Percentiles rank a stretch among this genome's conserved stretches.
Evolutionary conservation across 2,329 filamentous ascomycete genomes (phyloP).

Genomic region (Aspergillus sp.): DNA sequence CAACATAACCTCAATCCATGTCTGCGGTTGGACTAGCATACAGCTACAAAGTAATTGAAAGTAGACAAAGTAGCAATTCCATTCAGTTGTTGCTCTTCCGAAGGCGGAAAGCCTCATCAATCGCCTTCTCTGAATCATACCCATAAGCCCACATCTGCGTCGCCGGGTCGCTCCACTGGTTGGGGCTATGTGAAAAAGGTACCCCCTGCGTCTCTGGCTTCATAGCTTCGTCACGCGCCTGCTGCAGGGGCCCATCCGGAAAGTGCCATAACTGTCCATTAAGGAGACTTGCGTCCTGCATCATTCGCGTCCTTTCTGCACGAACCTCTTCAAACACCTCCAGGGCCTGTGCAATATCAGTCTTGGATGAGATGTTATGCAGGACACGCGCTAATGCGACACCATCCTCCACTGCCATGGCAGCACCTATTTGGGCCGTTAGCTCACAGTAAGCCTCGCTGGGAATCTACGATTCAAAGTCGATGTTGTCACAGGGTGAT

Average conservation of each 20-base stretch:
- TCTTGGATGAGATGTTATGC: no score
- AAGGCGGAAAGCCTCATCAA: constrained; percentile 28
- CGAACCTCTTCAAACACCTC: no score
- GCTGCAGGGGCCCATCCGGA: constrained; percentile 43
- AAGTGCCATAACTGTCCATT: constrained; percentile 53
- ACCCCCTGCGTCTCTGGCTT: constrained; percentile 40
- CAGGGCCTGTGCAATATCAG: no score
- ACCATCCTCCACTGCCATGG: constrained; percentile 48
- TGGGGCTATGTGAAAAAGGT: constrained; percentile 42
- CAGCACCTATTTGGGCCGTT: constrained; percentile 31
- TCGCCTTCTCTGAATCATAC: constrained; percentile 46
- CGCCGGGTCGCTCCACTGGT: constrained; percentile 51
- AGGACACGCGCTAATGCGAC: constrained; percentile 22
- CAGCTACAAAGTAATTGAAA: no score
- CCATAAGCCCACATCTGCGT: constrained; percentile 52
- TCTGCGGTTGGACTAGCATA: no score
- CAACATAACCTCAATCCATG: no score
- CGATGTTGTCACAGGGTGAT: no score
- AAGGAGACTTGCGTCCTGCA: constrained; percentile 48
- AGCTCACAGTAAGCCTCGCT: no score
- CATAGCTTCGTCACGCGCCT: constrained; percentile 46
- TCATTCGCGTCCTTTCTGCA: constrained; percentile 22
- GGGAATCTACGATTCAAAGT: no score
- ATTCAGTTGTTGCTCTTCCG: no score
- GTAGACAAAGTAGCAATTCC: no score